phyloP scores from a whole-genome alignment of 495 filamentous ascomycete species.

The Annulohypoxylon nitens region DNA sequence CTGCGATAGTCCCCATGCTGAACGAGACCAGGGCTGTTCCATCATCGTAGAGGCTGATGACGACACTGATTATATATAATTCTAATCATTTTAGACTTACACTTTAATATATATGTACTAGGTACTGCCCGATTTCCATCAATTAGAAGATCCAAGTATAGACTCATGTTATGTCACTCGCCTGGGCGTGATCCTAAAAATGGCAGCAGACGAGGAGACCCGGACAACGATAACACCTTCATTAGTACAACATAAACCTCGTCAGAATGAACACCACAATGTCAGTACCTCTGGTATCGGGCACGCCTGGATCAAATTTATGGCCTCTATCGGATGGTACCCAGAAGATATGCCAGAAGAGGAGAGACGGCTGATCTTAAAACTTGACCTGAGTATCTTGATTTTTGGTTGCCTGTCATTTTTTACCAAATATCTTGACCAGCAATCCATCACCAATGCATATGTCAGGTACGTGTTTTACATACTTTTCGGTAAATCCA shows the following conservation, averaged over 20 bases:
- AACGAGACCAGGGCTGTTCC: constrained; percentile 18
- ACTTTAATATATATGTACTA: neutral
- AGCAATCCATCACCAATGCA: constrained; percentile 54
- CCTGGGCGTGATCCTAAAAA: neutral
- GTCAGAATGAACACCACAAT: neutral
- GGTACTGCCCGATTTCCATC: no score
- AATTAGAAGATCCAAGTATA: neutral
- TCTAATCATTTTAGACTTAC: neutral
- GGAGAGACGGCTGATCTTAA: constrained; percentile 50
- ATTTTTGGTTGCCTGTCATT: constrained; percentile 54
- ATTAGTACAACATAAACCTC: neutral
- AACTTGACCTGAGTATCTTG: constrained; percentile 54
- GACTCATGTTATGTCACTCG: neutral
- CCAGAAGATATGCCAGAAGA: constrained; percentile 47
- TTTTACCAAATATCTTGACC: constrained; percentile 56
- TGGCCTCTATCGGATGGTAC: constrained; percentile 51
- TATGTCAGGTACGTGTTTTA: constrained; percentile 52
- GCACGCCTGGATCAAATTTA: constrained; percentile 46
- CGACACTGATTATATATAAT: constrained; percentile 19
- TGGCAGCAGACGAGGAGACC: neutral
- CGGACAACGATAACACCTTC: no score
- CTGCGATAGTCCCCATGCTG: neutral
- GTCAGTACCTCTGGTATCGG: neutral
- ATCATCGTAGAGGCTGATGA: constrained; percentile 28
- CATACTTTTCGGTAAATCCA: neutral